A percentile compares a stretch with the other conserved stretches of the same genome.
Conservation (phyloP, 2,329 filamentous ascomycete species). For the Graphiopsis chlorocephala region DNA sequence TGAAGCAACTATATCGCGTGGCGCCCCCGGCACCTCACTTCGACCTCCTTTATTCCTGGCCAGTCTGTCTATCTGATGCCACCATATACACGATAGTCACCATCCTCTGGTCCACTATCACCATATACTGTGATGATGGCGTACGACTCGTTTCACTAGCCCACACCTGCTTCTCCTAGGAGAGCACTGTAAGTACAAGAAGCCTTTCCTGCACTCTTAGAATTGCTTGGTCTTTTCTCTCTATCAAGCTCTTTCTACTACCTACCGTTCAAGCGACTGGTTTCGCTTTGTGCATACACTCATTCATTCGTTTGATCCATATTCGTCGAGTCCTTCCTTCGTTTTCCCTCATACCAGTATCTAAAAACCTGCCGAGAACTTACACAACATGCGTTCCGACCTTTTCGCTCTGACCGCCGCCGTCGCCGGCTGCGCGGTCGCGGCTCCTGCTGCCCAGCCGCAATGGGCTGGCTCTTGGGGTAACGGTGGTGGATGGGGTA, state of each 20-base stretch:
- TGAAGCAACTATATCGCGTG: neutral
- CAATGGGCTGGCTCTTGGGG: constrained; percentile 9
- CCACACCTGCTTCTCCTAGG: neutral
- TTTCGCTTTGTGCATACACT: constrained; percentile 4
- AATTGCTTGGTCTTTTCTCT: constrained; percentile 8
- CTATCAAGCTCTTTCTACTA: constrained; percentile 8
- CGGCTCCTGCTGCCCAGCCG: constrained; percentile 10
- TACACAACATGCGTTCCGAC: constrained; percentile 9
- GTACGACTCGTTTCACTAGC: constrained; percentile 2
- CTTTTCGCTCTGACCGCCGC: constrained; percentile 12
- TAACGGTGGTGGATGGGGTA: constrained; percentile 10
- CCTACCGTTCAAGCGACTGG: constrained; percentile 10
- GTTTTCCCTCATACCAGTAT: neutral
- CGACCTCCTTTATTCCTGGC: neutral
- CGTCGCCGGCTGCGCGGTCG: constrained; percentile 13
- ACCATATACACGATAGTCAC: neutral
- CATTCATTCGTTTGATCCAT: neutral
- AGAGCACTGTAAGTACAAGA: constrained; percentile 10
- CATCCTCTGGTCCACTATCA: neutral
- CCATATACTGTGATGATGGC: neutral
- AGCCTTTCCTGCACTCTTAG: constrained; percentile 4
- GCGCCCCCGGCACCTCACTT: neutral
- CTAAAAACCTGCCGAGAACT: neutral
- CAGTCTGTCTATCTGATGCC: neutral
- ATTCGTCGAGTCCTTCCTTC: neutral